Base-by-base conservation (phyloP, 2,329 filamentous ascomycete species). In the Aspergillus phoenicis region DNA sequence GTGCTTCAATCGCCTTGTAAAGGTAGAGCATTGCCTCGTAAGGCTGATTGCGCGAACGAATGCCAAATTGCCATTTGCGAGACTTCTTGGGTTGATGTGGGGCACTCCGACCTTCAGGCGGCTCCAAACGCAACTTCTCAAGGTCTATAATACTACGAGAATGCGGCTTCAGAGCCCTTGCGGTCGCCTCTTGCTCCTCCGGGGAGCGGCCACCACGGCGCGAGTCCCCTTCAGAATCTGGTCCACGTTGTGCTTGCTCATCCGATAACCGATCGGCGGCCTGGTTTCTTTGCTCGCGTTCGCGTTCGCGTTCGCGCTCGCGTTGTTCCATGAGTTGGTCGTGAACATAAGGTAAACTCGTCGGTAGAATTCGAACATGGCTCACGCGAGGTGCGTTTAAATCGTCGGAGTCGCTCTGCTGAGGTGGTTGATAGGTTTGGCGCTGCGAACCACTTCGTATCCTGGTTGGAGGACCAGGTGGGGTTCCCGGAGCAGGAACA, bases 11-110 rank as follows among this genome's bases (percentile, higher is more conserved):
- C 0, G 95, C 93, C 75, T 94, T 93, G 82, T 97, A 97, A 59
- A 99, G 95, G 71, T 94, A 97, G 26, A 96, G 82, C 76, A 99
- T 90, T 0, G 95, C 95, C 75, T 99, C 95, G 70, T 93, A 92
- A 0, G 95, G 95, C 59, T 92, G 90, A 71, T 98, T 99, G 52
- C 95, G 88, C 49, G 92, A 97, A 39, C 95, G 87, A 63, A 99
- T 99, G 59, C 95, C 95, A 73, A 99, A 99, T 75, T 99, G 95
- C 95, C 95, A 99, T 66, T 94, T 91, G 15, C 93, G 91, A 1
- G 90, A 90, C 58, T 68, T 72, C 71, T 91, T 93, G 5, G 83
- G 79, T 75, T 77, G 77, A 51, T 75, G 70, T 7, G 74, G 64
- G 3, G 75, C 70, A 8, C 73, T 70, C 30, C 84, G 81, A 7